Base-by-base conservation (phyloP, 306 rosid genomes). In the Astragalus membranaceus region DNA sequence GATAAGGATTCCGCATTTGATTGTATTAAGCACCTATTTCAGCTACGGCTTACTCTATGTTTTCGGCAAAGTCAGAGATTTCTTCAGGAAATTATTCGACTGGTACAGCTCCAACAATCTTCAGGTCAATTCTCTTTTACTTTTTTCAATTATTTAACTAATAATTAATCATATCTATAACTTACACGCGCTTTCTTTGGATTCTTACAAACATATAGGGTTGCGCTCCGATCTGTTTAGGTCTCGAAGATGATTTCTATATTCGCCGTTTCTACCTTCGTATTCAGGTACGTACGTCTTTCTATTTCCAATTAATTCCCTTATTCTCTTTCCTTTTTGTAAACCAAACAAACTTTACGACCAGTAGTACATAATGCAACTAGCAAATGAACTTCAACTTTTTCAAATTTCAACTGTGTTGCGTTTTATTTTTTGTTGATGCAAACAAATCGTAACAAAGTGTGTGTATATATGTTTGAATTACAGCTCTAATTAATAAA, bases 11-110 rank as follows among this genome's bases (percentile, higher is more conserved):
- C 97, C 97, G 5, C 89, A 92, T 82, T 53, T 89, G 62, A 89
- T 96, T 60, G 97, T 96, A n/a, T 80, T 92, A 52, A 87, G 90
- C 54, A 92, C 97, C 67, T 92, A 89, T 87, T 89, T 92, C 81
- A 92, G 97, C 84, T 92, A 92, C 47, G 97, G 90, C 52, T 71
- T 92, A 59, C 96, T 92, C 73, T 92, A 89, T 74, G 94, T 80
- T 15, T 92, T 92, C 20, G 97, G 97, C 32, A 96, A 92, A 75
- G 48, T 92, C 82, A 65, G 97, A 20, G 97, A 92, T 80, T 86
- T 92, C 80, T 89, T 85, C 86, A 64, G 97, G 8, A 87, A 87
- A 69, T 35, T 89, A 69, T 30, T 84, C 52, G 97, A 92, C 76
- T 84, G 92, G 88, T 84, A 78, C 74, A 74, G 76, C 36, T 48